Conservation (phyloP, 2,329 filamentous ascomycete species). For the Arachnomyces sp. region DNA sequence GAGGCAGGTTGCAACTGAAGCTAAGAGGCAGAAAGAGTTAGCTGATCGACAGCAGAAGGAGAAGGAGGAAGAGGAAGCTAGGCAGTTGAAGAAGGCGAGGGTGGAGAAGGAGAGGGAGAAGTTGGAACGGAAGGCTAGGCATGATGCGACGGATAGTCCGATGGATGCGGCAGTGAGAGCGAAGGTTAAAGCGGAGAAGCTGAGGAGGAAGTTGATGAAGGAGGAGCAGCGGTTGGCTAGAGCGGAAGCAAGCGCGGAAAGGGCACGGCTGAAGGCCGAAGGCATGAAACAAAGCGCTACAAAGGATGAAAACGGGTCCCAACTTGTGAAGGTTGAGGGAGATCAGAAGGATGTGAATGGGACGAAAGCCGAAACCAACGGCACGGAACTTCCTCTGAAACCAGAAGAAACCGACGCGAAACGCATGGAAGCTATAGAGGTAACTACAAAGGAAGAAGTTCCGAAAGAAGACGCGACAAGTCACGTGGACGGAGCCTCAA, state of each 20-base stretch:
- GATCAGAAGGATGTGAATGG: not conserved
- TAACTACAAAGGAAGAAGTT: no score
- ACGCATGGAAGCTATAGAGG: no score
- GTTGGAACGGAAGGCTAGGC: conserved; percentile 17
- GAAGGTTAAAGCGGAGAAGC: conserved; percentile 33
- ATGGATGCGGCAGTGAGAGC: conserved; percentile 29
- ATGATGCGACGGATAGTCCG: conserved; percentile 17
- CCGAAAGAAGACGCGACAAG: no score
- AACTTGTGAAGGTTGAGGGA: no score
- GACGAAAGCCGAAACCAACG: conserved; percentile 11
- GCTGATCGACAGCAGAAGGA: conserved; percentile 24
- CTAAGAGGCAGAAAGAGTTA: conserved; percentile 44
- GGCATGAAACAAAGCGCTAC: conserved; percentile 14
- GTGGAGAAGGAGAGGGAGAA: conserved; percentile 17
- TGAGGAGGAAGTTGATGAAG: conserved; percentile 49
- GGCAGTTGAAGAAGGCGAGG: conserved; percentile 26
- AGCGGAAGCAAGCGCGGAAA: conserved; percentile 36
- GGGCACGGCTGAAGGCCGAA: conserved; percentile 28
- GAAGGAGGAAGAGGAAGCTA: conserved; percentile 28
- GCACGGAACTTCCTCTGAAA: no score
- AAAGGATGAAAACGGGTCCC: no score
- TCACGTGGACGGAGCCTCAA: no score
- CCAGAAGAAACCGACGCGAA: no score
- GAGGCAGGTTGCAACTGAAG: conserved; percentile 57
- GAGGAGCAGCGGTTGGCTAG: conserved; percentile 49